Conservation (phyloP, 371 early-diverging fungal species). For the Smittium culicis region DNA sequence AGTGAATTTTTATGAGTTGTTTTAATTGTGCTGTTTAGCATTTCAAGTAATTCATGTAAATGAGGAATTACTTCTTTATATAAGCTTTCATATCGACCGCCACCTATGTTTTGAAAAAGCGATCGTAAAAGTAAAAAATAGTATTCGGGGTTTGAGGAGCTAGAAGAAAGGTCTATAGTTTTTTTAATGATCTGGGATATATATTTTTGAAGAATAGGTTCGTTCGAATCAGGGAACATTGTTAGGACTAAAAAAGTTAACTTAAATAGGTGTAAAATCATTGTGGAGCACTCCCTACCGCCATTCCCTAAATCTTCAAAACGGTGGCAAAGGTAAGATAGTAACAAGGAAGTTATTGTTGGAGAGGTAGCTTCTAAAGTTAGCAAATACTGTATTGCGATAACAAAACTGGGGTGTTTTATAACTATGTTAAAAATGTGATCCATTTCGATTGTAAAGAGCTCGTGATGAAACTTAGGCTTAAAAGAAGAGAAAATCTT, state of each 20-base stretch:
- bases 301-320: slow-evolving; percentile 69
- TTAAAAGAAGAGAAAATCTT: slow-evolving; percentile 75
- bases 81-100: slow-evolving; percentile 56
- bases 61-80: slow-evolving; percentile 87
- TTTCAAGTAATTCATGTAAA: slow-evolving; percentile 77
- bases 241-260: slow-evolving; percentile 87
- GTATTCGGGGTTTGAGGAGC: slow-evolving; percentile 72
- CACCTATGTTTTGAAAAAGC: slow-evolving; percentile 81
- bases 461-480: slow-evolving; percentile 87
- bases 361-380: slow-evolving; percentile 48
- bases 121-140: slow-evolving; percentile 83
- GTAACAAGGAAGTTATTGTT: slow-evolving; percentile 31
- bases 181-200: slow-evolving; percentile 75
- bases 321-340: slow-evolving; percentile 30
- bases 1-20: slow-evolving; percentile 58
- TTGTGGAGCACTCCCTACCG: slow-evolving; percentile 56
- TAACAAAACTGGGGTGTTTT: slow-evolving; percentile 60
- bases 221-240: slow-evolving; percentile 82
- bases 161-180: slow-evolving; percentile 68
- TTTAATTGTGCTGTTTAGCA: slow-evolving; percentile 67
- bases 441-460: slow-evolving; percentile 76
- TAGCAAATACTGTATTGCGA: slow-evolving; percentile 80
- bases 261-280: slow-evolving; percentile 83
- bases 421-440: slow-evolving; percentile 73
- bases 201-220: slow-evolving; percentile 78